Evolutionary conservation across 805 yeast genomes (phyloP).

Genomic region (Suhomyces sp.): DNA sequence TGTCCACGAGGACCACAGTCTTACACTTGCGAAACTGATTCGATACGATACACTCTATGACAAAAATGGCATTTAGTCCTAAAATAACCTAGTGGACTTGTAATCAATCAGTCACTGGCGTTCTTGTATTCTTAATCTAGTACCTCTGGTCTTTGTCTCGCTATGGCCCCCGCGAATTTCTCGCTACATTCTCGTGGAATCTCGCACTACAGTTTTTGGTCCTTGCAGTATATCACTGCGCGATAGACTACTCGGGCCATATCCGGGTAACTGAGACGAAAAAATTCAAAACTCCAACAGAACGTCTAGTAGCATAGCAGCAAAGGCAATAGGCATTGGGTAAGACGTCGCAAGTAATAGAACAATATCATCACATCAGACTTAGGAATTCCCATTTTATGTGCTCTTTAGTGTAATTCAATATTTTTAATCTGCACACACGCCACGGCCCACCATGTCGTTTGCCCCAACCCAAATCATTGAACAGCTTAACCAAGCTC

Average conservation of each 20-base stretch:
- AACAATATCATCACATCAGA: background rate
- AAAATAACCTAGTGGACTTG: background rate
- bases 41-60: too few species aligned
- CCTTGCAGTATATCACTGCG: too few species aligned
- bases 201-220: too few species aligned
- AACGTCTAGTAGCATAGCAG: background rate
- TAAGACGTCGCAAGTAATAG: background rate
- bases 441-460: background rate
- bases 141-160: background rate
- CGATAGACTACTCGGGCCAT: background rate
- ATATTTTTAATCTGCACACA: background rate
- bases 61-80: too few species aligned
- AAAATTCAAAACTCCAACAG: background rate
- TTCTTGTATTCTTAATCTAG: too few species aligned
- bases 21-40: background rate
- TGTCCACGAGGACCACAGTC: background rate
- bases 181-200: background rate
- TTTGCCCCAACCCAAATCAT: constrained; percentile 13
- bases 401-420: background rate
- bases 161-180: background rate
- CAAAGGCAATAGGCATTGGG: background rate
- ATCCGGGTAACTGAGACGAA: background rate
- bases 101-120: background rate
- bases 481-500: constrained; percentile 38
- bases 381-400: background rate